A percentile compares a stretch with the other conserved stretches of the same genome.
Evolutionary conservation across 2,329 filamentous ascomycete genomes (phyloP).

Genomic region (Trichoderma lentiforme): DNA sequence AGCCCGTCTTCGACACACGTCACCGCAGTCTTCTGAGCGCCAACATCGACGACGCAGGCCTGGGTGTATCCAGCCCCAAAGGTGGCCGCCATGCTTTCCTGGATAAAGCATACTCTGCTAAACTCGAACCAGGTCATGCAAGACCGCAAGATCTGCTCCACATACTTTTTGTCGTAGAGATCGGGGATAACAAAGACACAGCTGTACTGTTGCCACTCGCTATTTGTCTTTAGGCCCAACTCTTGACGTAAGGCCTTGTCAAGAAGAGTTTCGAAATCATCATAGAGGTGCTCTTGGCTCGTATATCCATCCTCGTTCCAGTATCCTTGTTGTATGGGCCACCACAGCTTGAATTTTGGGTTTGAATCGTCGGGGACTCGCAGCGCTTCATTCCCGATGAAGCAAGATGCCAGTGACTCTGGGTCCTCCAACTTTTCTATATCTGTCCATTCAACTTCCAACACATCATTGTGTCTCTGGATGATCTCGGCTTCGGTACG

Average conservation of each 20-base stretch:
- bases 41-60: conserved; percentile 92
- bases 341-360: conserved; percentile 87
- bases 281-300: conserved; percentile 73
- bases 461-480: conserved; percentile 88
- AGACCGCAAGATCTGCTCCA: conserved; percentile 79
- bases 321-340: conserved; percentile 83
- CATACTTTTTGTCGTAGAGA: conserved; percentile 90
- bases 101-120: conserved; percentile 84
- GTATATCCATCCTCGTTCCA: conserved; percentile 88
- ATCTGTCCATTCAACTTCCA: conserved; percentile 95
- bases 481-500: conserved; percentile 81
- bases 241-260: conserved; percentile 86
- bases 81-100: conserved; percentile 90
- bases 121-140: conserved; percentile 89
- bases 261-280: conserved; percentile 83
- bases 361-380: conserved; percentile 85
- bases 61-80: conserved; percentile 94
- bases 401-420: conserved; percentile 58
- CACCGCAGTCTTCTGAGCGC: conserved; percentile 94
- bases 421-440: conserved; percentile 64
- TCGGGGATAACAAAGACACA: conserved; percentile 98
- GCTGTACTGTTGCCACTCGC: conserved; percentile 84
- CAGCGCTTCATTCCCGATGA: conserved; percentile 77
- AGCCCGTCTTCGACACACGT: conserved; percentile 97
- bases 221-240: conserved; percentile 71